Evolutionary conservation across 2,329 filamentous ascomycete genomes (phyloP), one percentile per base, ranked within the genome.

Genomic region (Claviceps monticola): DNA sequence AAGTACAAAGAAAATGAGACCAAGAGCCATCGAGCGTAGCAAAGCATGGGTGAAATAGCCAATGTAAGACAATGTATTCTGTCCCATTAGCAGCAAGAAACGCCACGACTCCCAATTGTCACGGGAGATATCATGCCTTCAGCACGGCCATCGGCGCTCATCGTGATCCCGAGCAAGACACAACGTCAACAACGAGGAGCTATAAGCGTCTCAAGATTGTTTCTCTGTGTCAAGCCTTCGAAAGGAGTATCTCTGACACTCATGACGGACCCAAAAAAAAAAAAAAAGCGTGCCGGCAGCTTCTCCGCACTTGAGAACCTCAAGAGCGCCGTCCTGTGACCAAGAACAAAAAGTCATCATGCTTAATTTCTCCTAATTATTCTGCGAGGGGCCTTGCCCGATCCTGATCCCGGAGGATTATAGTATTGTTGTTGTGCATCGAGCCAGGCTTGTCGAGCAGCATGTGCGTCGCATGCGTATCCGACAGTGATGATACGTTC

Each of bases 401-500:
- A 17, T n/a, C 67, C 39, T 58, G 78, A 70, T 64, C 67, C 68
- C 53, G 66, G 69, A 60, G 75, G 78, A 64, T 79, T 75, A 17
- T 75, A 74, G 60, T 79, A 78, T 49, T 58, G 64, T 55, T 69
- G 68, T 34, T 59, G 60, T 50, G 67, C 64, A 34, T 69, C 62
- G 54, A 69, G 64, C 51, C 74, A 66, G 34, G 68, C 64, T 39
- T 66, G 62, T 48, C 66, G 64, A 36, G 60, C 57, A 6, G 64
- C 54, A 50, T 67, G 65, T 39, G 56, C 52, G 50, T 58, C 60
- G 69, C 89, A 95, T 50, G 84, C 78, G 63, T 93, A 93, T 49
- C 89, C 90, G 23, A 95, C 88, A 19, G 87, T 74, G 49, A 95
- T 85, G 6, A 79, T 86, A 64, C 84, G 83, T 62, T 86, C 82